Base-by-base conservation (phyloP, 1,284 basidiomycete genomes). In the Vanrija sp. region DNA sequence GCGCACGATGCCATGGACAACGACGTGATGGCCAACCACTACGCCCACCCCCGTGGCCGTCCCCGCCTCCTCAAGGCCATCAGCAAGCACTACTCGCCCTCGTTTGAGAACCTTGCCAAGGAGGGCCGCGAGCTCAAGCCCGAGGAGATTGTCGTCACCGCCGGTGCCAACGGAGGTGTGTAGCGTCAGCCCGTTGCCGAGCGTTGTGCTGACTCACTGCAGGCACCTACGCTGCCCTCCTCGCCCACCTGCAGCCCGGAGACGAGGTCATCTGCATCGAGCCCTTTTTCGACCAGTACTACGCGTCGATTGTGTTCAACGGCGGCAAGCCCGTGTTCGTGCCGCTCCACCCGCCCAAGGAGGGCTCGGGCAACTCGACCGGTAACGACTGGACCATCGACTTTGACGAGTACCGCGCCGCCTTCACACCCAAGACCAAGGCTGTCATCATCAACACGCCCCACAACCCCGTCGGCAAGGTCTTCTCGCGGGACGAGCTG, bases 201-300 rank as follows among this genome's bases (percentile, higher is more conserved):
- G 21, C 18, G 8, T 40, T 10, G 16, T 18, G 38, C 48, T 34
- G 18, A 43, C 40, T 45, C 6, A 16, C 43, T 23, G 19, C 71
- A 90, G 92, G 92, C 21, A 88, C 91, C 79, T 97, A 93, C 74
- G 86, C 91, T 49, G 88, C 91, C 54, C 86, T 94, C 66, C 83
- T 85, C 19, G 93, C 94, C 0, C 95, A 94, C 78, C 77, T 93
- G 46, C 86, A 95, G 61, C 81, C 84, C 38, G 92, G 88, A 8
- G 96, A 98, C 73, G 95, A 98, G 77, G 96, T 98, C 58, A 94
- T 99, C 74, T 86, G 97, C 82, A 94, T 98, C 69, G 96, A 98
- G 78, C 95, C 91, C 6, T 94, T 92, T 81, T 98, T 97, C 71
- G 94, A 98, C 72, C 96, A 98, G 76, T 98, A 97, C 78, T 83